Evolutionary conservation across 2,329 filamentous ascomycete genomes (phyloP).

Genomic region (Chaetomium sp.): DNA sequence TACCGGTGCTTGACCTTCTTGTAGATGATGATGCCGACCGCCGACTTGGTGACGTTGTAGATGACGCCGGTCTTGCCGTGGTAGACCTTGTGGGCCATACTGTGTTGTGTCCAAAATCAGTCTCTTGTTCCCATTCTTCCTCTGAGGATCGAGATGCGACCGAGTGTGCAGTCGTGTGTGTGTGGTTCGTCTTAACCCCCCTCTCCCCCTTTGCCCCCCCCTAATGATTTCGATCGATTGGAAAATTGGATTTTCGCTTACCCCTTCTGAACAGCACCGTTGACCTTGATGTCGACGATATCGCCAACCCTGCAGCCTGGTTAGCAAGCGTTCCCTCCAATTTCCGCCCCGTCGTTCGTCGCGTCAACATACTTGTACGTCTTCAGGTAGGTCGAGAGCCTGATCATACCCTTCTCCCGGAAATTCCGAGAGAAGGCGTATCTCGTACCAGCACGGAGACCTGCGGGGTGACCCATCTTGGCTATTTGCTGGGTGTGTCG

Average conservation of each 20-base stretch:
- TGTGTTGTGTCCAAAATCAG: slow-evolving; percentile 34
- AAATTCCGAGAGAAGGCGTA: slow-evolving; percentile 93
- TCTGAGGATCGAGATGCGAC: not conserved
- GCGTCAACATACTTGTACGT: slow-evolving; percentile 67
- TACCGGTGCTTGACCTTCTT: slow-evolving; percentile 99
- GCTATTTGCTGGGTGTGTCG: slow-evolving; percentile 36
- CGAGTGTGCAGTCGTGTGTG: not conserved
- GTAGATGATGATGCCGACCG: slow-evolving; percentile 98
- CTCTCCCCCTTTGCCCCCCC: not conserved
- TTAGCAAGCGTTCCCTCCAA: slow-evolving; percentile 35
- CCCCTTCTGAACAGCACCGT: slow-evolving; percentile 98
- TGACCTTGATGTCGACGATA: slow-evolving; percentile 97
- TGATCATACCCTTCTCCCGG: slow-evolving; percentile 92
- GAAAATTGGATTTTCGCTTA: slow-evolving; percentile 44
- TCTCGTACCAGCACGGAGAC: slow-evolving; percentile 81
- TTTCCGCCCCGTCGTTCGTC: slow-evolving; percentile 1
- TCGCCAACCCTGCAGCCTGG: slow-evolving; percentile 69
- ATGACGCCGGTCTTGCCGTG: slow-evolving; percentile 98
- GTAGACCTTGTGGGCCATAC: slow-evolving; percentile 99
- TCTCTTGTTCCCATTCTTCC: slow-evolving; percentile 20
- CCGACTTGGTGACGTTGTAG: slow-evolving; percentile 98
- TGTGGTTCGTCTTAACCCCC: slow-evolving; percentile 4
- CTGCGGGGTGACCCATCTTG: slow-evolving; percentile 80
- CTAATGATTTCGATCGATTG: slow-evolving; percentile 11
- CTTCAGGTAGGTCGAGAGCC: slow-evolving; percentile 87